Evolutionary conservation across 2,329 filamentous ascomycete species (phyloP), one percentile per base, ranked within the genome.

Genomic region (Claviceps cyperi): DNA sequence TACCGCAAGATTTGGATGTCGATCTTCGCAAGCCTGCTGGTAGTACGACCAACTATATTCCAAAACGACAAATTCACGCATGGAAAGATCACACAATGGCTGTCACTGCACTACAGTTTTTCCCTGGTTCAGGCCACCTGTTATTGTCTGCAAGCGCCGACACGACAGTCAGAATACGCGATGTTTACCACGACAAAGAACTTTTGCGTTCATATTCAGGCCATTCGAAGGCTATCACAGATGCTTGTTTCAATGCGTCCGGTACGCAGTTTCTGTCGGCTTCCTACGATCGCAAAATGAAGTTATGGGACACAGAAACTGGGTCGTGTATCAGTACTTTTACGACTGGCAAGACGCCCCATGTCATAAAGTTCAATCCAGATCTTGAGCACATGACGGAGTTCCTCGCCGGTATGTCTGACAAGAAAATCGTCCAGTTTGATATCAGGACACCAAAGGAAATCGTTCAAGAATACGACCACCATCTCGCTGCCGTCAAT

Each of bases 361-460:
- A 98, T 63, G 90, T 95, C 48, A 75, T 98, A 58, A 83, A 86
- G 57, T 97, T 97, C 75, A 94, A 97, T 67, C 90, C 91, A 0
- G 79, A 81, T 46, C 71, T 76, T 0, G 81, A 85, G 49, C 80
- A 84, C 56, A 79, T 83, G 8, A 84, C 92, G 64, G 91, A 97
- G 66, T 98, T 98, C 67, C 69, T 98, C 50, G 90, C 89, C 1
- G 92, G 92, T 60, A 94, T 97, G 87, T 92, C 87, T 38, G 91
- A 98, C 68, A 98, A 98, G 74, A 96, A 96, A 73, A 98, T 98
- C 58, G 77, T 98, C 41, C 92, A 98, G 63, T 98, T 94, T 67
- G 92, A 98, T 66, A 90, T 83, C 2, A 80, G 94, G 28, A 81
- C 83, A 6, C 69, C 74, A 53, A 80, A 80, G 57, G 81, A 94